Conservation (phyloP, 192 early-diverging fungal genomes). For the Coemansia sp. region DNA sequence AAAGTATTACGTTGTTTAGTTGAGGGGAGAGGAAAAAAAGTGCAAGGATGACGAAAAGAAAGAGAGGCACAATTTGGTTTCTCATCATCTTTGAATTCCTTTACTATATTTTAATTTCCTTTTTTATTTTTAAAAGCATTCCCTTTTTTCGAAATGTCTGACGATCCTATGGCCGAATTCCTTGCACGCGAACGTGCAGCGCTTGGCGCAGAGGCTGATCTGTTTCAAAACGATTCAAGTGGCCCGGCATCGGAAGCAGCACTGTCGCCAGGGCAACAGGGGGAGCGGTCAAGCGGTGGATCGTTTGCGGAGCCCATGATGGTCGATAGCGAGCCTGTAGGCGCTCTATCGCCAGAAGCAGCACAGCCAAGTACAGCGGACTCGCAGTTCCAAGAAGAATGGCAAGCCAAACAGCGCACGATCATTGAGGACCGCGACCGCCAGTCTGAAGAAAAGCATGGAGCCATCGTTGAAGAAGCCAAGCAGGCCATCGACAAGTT, state of each 20-base stretch:
- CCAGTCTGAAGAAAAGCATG: slow-evolving; percentile 53
- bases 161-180: slow-evolving; percentile 74
- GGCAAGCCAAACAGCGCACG: slow-evolving; percentile 64
- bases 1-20: background rate
- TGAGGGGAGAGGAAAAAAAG: background rate
- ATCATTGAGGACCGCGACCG: slow-evolving; percentile 63
- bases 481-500: slow-evolving; percentile 70
- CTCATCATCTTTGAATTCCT: slow-evolving; percentile 1
- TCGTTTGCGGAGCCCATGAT: background rate
- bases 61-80: too few species aligned
- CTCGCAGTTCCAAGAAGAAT: slow-evolving; percentile 57
- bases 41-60: background rate
- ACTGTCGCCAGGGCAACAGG: background rate
- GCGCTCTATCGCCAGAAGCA: background rate
- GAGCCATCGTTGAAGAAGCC: slow-evolving; percentile 62
- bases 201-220: slow-evolving; percentile 70
- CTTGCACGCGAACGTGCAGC: slow-evolving; percentile 73
- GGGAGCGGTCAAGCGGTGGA: background rate
- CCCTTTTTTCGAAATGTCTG: slow-evolving; percentile 25
- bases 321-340: background rate
- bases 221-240: slow-evolving; percentile 45
- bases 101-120: background rate
- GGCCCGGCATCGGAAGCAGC: background rate
- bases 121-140: background rate
- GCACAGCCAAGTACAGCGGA: background rate